Conservation (phyloP, 345 rosid genomes). For the Hypericum androsaemum region DNA sequence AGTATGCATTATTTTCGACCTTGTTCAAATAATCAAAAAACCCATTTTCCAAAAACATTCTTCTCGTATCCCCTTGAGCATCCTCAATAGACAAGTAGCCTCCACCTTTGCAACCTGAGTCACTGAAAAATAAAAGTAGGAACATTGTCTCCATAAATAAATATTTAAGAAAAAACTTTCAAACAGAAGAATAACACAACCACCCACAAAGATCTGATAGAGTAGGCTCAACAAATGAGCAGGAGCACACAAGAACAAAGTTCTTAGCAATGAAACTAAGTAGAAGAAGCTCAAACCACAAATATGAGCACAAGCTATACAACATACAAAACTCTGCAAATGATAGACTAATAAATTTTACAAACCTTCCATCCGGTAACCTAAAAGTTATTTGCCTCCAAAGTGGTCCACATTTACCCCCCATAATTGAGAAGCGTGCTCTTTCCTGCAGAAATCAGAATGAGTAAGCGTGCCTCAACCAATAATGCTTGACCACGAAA, state of each 20-base stretch:
- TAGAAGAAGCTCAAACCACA: too few species aligned
- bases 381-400: slow-evolving; percentile 88
- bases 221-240: neutral
- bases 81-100: slow-evolving; percentile 60
- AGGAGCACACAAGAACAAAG: neutral
- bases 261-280: neutral
- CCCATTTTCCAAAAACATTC: slow-evolving; percentile 52
- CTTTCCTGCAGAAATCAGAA: slow-evolving; percentile 36
- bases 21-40: slow-evolving; percentile 58
- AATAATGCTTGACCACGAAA: slow-evolving; percentile 5
- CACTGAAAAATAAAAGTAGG: slow-evolving; percentile 26
- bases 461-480: too few species aligned
- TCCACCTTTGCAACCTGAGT: slow-evolving; percentile 28
- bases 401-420: slow-evolving; percentile 88
- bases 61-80: slow-evolving; percentile 34
- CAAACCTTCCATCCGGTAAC: slow-evolving; percentile 64
- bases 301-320: neutral
- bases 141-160: neutral
- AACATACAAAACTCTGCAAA: neutral
- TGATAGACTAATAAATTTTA: slow-evolving; percentile 3
- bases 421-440: slow-evolving; percentile 93
- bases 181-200: too few species aligned
- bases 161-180: too few species aligned
- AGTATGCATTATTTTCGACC: slow-evolving; percentile 28
- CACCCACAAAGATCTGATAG: neutral